Evolutionary conservation across 2,329 filamentous ascomycete genomes (phyloP).

Genomic region (Colletotrichum tanaceti): DNA sequence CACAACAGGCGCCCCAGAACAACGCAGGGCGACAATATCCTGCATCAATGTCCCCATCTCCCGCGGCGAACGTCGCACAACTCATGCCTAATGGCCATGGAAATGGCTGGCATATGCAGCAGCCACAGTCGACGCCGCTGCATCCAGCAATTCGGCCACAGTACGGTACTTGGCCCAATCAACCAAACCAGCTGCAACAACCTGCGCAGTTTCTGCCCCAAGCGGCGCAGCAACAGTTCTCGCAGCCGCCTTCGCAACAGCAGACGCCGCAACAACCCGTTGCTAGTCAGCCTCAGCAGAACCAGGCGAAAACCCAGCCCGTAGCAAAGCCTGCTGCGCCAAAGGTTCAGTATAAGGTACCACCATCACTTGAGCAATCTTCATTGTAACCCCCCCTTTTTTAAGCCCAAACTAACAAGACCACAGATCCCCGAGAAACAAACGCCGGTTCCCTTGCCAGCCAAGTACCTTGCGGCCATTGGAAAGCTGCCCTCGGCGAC

Average conservation of each 20-base stretch:
- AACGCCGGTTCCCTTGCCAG: slow-evolving; percentile 58
- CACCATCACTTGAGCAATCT: slow-evolving; percentile 43
- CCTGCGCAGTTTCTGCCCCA: slow-evolving; percentile 11
- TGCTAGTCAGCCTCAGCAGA: slow-evolving; percentile 10
- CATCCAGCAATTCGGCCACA: slow-evolving; percentile 54
- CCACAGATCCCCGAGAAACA: slow-evolving; percentile 53
- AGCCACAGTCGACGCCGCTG: slow-evolving; percentile 43
- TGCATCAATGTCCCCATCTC: slow-evolving; percentile 39
- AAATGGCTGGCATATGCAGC: slow-evolving; percentile 35
- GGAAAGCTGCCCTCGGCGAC: slow-evolving; percentile 46
- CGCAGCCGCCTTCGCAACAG: slow-evolving; percentile 40
- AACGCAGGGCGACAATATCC: slow-evolving; percentile 12
- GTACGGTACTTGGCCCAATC: slow-evolving; percentile 42
- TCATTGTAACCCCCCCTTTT: too few relatives aligned
- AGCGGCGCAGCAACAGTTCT: slow-evolving; percentile 42
- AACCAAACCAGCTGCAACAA: slow-evolving; percentile 25
- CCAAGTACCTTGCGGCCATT: slow-evolving; percentile 57
- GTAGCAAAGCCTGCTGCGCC: slow-evolving; percentile 30
- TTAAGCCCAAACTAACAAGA: slow-evolving; percentile 43
- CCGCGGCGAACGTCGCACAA: slow-evolving; percentile 25
- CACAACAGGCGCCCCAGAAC: slow-evolving; percentile 23
- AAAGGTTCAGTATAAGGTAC: slow-evolving; percentile 44
- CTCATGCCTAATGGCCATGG: slow-evolving; percentile 32
- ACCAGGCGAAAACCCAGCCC: slow-evolving; percentile 19
- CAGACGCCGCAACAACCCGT: slow-evolving; percentile 4